Evolutionary conservation across 2,329 filamentous ascomycete genomes (phyloP), one percentile per base, ranked within the genome.

Genomic region (Myriosclerotinia duriaeana): DNA sequence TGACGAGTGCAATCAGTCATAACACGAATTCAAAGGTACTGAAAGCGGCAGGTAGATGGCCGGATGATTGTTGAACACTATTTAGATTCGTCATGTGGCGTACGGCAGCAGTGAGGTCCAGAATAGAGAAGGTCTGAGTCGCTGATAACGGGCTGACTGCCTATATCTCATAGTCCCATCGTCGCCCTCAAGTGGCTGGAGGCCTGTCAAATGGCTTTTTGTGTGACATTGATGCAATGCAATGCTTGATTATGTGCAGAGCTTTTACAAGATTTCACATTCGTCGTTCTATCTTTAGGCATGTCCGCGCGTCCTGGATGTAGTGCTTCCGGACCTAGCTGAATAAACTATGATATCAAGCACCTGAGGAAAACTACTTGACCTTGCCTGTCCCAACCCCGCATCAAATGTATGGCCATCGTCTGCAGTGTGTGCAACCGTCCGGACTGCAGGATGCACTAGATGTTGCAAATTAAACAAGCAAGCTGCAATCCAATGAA

Each of bases 11-110:
- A n/a, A 38, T 50, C 38, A 50, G 44, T 61, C 50, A 20, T 50
- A 42, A 50, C 58, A 26, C 58, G 34, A 61, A 61, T 22, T 7
- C 14, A 48, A 50, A 61, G 50, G 20, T 20, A 20, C 58, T 50
- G 58, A 12, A 61, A 61, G 58, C 14, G 58, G 58, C 44, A 61
- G 58, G 58, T 61, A 38, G 7, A 38, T 38, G 34, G 15, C 44
- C 44, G 58, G 58, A 14, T 61, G 58, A 61, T 61, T 61, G 44
- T 26, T 20, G 44, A 38, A 50, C 17, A 50, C 8, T 40, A 48
- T 6, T 50, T 48, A 44, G 34, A 50, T 26, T 22, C 3, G 14
- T 61, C 34, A 61, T 34, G 30, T 61, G 58, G n/a, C 20, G 8
- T 61, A 20, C 20, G 9, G 30, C 44, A 34, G 38, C 14, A 36